A percentile compares a stretch with the other conserved stretches of the same genome.
phyloP scores from a whole-genome alignment of 108 stramenopile genomes.

The Cyclotella atomus region DNA sequence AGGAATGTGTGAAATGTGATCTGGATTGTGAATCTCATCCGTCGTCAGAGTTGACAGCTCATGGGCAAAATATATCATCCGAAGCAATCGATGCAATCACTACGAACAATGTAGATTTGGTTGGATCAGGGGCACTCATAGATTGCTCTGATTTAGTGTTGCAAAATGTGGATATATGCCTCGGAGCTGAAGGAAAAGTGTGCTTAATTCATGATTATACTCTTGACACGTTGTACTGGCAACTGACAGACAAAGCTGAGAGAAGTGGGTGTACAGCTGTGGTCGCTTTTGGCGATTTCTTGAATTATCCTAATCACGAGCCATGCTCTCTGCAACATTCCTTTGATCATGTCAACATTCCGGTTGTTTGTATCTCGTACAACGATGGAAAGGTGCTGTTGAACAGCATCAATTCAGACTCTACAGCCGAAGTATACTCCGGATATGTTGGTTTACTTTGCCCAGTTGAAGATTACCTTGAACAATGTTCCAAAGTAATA shows the following conservation, averaged over 20 bases:
- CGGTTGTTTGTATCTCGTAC: not conserved
- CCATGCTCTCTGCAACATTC: not conserved
- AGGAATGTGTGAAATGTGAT: not conserved
- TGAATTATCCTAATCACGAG: not conserved
- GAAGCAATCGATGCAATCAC: not conserved
- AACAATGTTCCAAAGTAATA: not conserved
- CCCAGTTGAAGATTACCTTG: not conserved
- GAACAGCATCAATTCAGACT: not conserved
- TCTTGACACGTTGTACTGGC: not conserved
- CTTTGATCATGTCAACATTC: not conserved
- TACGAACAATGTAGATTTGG: not conserved
- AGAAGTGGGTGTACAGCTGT: not conserved
- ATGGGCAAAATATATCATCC: not conserved
- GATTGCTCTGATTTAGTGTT: slow-evolving; percentile 1
- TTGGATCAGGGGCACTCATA: not conserved
- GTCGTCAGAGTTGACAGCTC: not conserved
- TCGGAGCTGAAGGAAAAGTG: not conserved
- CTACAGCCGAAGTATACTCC: not conserved
- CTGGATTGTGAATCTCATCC: not conserved
- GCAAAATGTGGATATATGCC: not conserved
- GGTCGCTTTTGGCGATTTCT: not conserved
- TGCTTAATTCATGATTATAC: slow-evolving; percentile 7
- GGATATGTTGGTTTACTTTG: not conserved
- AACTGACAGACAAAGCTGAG: not conserved
- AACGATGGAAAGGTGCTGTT: not conserved